phyloP scores from a whole-genome alignment of 2,329 filamentous ascomycete genomes.

The Exophiala sideris region DNA sequence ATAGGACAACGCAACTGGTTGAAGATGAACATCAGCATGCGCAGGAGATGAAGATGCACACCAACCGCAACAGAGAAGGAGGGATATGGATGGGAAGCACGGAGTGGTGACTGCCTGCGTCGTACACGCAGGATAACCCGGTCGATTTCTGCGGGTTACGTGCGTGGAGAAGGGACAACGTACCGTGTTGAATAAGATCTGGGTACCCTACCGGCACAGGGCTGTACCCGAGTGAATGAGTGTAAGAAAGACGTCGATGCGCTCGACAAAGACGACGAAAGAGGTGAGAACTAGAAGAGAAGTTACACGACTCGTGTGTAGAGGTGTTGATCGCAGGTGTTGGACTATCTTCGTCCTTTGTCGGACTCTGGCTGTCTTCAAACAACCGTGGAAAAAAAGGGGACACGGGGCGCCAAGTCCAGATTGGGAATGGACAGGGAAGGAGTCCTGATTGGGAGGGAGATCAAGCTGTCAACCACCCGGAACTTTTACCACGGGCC shows the following conservation, averaged over 20 bases:
- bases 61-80: neutral
- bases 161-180: neutral
- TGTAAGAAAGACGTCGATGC: constrained; percentile 19
- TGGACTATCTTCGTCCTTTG: neutral
- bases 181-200: neutral
- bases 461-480: constrained; percentile 9
- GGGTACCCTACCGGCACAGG: neutral
- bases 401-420: constrained; percentile 16
- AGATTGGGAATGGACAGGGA: constrained; percentile 1
- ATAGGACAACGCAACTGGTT: constrained; percentile 11
- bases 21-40: constrained; percentile 13
- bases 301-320: constrained; percentile 4
- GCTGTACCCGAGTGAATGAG: constrained; percentile 12
- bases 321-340: no score
- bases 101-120: constrained; percentile 4
- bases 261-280: constrained; percentile 12
- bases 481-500: constrained; percentile 1
- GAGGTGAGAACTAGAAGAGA: constrained; percentile 14
- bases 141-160: neutral
- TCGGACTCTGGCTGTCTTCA: neutral
- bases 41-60: constrained; percentile 3
- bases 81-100: neutral
- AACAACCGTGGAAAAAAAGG: constrained; percentile 15
- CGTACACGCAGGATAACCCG: neutral
- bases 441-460: constrained; percentile 11